These are phyloP conservation scores for Nigrospora osmanthi DNA, from an alignment of 2,329 filamentous ascomycete species.

Conservation along the genomic window DNA sequence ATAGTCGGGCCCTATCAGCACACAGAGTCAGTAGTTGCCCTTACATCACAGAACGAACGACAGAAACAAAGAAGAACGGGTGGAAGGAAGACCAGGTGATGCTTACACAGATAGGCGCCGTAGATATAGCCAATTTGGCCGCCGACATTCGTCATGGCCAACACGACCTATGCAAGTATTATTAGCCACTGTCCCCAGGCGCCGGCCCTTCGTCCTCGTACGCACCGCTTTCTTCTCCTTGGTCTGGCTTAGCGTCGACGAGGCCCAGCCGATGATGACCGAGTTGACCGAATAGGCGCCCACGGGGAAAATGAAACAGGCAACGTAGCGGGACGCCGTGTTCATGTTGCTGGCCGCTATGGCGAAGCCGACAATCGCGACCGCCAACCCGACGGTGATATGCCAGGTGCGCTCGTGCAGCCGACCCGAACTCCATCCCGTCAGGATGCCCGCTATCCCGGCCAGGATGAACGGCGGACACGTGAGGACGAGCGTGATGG, in stretches of 20 bases:
- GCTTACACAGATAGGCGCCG: constrained; percentile 36
- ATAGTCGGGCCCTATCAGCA: constrained; percentile 22
- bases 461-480: constrained; percentile 1
- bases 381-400: not conserved
- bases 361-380: constrained; percentile 2
- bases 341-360: constrained; percentile 25
- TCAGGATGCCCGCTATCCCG: not conserved
- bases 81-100: too few relatives aligned
- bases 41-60: too few relatives aligned
- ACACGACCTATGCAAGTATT: constrained; percentile 16
- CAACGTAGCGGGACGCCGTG: constrained; percentile 28
- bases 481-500: constrained; percentile 1
- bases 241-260: constrained; percentile 32
- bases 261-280: constrained; percentile 37
- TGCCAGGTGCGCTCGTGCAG: constrained; percentile 2
- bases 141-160: constrained; percentile 40
- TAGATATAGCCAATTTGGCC: constrained; percentile 40
- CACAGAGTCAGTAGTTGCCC: too few relatives aligned
- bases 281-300: constrained; percentile 35
- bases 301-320: constrained; percentile 31
- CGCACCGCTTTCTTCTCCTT: constrained; percentile 37
- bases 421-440: constrained; percentile 1
- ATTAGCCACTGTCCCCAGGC: not conserved
- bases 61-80: too few relatives aligned
- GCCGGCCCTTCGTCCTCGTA: not conserved